Base-by-base conservation (phyloP, 2,329 filamentous ascomycete species). In the Aspergillus jensenii region DNA sequence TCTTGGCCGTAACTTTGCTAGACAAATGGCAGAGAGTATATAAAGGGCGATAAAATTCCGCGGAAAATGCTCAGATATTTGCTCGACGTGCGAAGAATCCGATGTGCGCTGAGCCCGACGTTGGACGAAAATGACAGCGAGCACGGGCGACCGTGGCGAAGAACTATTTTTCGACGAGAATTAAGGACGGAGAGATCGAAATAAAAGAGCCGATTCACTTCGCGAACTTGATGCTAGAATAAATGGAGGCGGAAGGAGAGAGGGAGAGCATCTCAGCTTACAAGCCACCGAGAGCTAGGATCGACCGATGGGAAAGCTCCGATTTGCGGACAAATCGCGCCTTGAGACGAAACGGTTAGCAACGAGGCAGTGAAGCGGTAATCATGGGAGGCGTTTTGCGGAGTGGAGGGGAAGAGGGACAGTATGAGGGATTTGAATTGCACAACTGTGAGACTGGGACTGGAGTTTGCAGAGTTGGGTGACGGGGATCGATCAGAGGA, bases 361-460 rank as follows among this genome's bases (percentile, higher is more conserved):
- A 59, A 41, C 27, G 50, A 31, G 45, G 51, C 43, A 40, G 48
- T 46, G 41, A 23, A 31, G 27, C 27, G 9, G 9, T 31, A 31
- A 31, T 31, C 17, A 45, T 45, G 21, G 35, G 35, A 55, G 45
- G 15, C 19, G 7, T 21, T 21, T 19, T 56, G 62, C 58, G 51
- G 67, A 67, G 66, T 68, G 70, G 66, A 70, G 61, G 64, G 55
- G 39, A 47, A 52, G 54, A 12, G 48, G 61, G 62, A 65, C 61
- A 62, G 65, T 55, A 58, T 52, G 58, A 64, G 60, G 52, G 54
- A 45, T 62, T 62, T 63, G 62, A 60, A 43, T 21, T 21, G 41
- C 37, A 44, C n/a, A 39, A 21, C 19, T 39, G 11, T 59, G 49
- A 52, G 62, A 60, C 54, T 68, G 58, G 61, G 60, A 43, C 17